A percentile compares a stretch with the other conserved stretches of the same genome.
phyloP scores from a whole-genome alignment of 495 filamentous ascomycete species.

The Daldinia vernicosa region DNA sequence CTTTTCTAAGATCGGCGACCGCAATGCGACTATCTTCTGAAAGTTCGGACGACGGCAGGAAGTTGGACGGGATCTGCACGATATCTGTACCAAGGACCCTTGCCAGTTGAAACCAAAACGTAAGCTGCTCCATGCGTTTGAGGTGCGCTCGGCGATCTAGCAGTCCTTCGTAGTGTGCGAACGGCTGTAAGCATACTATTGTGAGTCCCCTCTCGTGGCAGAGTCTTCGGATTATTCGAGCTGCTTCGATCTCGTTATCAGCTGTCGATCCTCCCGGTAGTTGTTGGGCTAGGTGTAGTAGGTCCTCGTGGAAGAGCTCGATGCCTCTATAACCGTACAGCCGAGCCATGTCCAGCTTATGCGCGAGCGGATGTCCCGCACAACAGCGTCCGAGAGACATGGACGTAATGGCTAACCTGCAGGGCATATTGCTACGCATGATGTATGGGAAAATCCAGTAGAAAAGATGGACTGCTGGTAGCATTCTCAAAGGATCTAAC shows the following conservation, averaged over 20 bases:
- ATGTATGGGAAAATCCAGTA: neutral
- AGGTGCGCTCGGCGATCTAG: conserved; percentile 68
- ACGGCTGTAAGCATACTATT: conserved; percentile 80
- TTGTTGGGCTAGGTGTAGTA: conserved; percentile 65
- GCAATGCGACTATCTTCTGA: conserved; percentile 67
- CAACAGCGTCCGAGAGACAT: conserved; percentile 74
- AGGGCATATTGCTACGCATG: conserved; percentile 44
- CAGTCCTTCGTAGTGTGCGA: conserved; percentile 81
- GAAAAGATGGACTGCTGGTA: neutral
- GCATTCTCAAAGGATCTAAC: neutral
- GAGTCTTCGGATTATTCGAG: conserved; percentile 60
- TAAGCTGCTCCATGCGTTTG: conserved; percentile 68
- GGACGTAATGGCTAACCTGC: conserved; percentile 66
- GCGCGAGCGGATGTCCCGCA: conserved; percentile 65
- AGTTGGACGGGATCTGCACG: conserved; percentile 79
- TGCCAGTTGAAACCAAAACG: conserved; percentile 73
- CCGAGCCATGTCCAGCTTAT: conserved; percentile 73
- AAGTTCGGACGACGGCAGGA: conserved; percentile 66
- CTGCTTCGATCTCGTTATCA: conserved; percentile 65
- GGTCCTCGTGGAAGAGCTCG: conserved; percentile 84
- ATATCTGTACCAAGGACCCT: conserved; percentile 71
- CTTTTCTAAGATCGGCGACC: conserved; percentile 68
- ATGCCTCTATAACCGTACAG: conserved; percentile 73
- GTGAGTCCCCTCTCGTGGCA: conserved; percentile 66
- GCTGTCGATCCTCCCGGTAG: conserved; percentile 45